Evolutionary conservation across 2,329 filamentous ascomycete genomes (phyloP), one percentile per base, ranked within the genome.

Genomic region (Capronia epimyces): DNA sequence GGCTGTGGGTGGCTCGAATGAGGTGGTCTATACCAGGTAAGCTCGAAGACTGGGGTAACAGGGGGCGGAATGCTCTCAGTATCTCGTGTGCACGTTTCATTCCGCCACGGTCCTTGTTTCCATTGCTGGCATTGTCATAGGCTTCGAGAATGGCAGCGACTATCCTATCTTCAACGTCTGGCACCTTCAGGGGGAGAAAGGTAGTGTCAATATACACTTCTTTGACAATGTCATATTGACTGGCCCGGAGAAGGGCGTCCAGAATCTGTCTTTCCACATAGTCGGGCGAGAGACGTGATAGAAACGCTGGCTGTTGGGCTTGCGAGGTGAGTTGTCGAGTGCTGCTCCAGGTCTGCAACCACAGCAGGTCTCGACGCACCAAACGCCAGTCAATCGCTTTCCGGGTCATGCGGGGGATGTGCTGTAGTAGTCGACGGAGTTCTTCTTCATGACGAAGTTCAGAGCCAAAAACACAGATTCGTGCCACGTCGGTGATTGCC

Each of bases 61-160:
- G 64, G 16, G 67, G 60, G 34, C 65, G 61, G 54, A 76, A 76
- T 20, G 69, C 62, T 62, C 69, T 65, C 44, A 75, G 57, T 39
- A 79, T 75, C 36, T 81, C 78, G 43, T 74, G 75, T 9, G 81
- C 80, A 60, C 74, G 78, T 63, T 80, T 83, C 71, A 84, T 77
- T 12, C 77, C 77, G 13, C 81, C 81, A 58, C 81, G 72, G 15
- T 74, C 81, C 56, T 74, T 73, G 60, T 83, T 84, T 24, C 81
- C 81, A 60, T 84, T 84, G 63, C 76, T 83, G 16, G 81, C 81
- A 56, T 81, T 81, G 62, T 84, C 81, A 62, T 84, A 84, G 16
- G 75, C 70, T 20, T 75, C 66, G 65, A 80, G 75, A 15, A 78
- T 75, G 31, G 75, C 70, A 7, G 70, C 70, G 12, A 78, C 65